Evolutionary conservation across 768 basidiomycete genomes (phyloP).

Genomic region (Auriscalpium vulgare): DNA sequence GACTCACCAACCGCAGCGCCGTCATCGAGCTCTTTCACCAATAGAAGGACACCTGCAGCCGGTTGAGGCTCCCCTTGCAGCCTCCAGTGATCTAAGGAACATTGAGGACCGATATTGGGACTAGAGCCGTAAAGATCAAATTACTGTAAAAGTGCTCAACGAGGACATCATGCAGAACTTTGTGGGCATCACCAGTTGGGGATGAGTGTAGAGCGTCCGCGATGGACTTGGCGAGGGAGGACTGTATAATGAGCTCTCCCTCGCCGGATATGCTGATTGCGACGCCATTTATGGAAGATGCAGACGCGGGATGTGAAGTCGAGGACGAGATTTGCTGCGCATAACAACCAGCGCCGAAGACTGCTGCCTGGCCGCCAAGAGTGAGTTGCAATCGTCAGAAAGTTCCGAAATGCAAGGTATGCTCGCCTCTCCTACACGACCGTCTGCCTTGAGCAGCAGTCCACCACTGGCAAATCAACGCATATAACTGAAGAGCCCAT

Average conservation of each 20-base stretch:
- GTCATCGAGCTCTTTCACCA: conserved; percentile 39
- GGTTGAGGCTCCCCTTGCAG: conserved; percentile 36
- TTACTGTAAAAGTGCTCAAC: conserved; percentile 43
- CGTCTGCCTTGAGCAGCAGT: conserved; percentile 65
- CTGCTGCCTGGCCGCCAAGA: conserved; percentile 42
- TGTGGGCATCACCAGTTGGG: conserved; percentile 45
- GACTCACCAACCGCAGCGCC: conserved; percentile 7
- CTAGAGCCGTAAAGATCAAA: conserved; percentile 16
- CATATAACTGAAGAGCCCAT: background rate
- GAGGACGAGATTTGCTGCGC: conserved; percentile 32
- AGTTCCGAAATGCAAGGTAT: background rate
- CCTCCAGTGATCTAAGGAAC: conserved; percentile 22
- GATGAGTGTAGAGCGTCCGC: conserved; percentile 34
- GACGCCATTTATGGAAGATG: conserved; percentile 23
- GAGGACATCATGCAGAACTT: conserved; percentile 38
- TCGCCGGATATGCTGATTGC: conserved; percentile 69
- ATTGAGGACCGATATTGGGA: background rate
- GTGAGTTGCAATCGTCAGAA: background rate
- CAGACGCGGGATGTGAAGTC: no score
- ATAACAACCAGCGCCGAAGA: conserved; percentile 76
- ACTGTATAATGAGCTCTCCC: conserved; percentile 62
- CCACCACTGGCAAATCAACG: conserved; percentile 49
- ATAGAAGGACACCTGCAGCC: conserved; percentile 54
- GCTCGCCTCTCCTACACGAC: conserved; percentile 67
- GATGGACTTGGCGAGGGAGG: conserved; percentile 45